Conservation (phyloP, 2,329 filamentous ascomycete genomes). For the Didymella lethalis region DNA sequence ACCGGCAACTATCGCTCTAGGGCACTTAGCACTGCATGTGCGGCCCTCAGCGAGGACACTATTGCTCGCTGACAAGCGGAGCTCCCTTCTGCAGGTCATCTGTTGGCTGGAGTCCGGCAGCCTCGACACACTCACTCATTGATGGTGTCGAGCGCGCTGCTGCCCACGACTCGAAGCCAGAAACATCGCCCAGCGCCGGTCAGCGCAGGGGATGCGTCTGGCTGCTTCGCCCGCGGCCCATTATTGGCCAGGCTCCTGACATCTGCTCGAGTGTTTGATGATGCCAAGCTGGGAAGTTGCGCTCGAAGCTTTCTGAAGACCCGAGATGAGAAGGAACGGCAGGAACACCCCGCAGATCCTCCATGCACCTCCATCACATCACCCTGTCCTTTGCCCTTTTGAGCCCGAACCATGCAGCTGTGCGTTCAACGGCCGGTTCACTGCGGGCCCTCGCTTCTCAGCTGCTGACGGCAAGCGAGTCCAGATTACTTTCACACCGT, state of each 20-base stretch:
- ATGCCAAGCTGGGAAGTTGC: conserved; percentile 6
- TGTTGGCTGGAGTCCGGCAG: conserved; percentile 5
- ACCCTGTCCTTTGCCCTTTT: conserved; percentile 3
- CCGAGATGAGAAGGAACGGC: conserved; percentile 14
- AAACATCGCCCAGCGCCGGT: conserved; percentile 4
- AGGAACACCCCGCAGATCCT: conserved; percentile 20
- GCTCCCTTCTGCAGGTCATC: conserved; percentile 16
- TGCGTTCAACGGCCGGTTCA: conserved; percentile 18
- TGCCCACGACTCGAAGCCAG: conserved; percentile 8
- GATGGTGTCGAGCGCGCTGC: conserved; percentile 11
- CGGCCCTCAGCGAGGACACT: conserved; percentile 11
- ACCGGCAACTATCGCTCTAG: conserved; percentile 18
- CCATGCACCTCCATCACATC: conserved; percentile 13
- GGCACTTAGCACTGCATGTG: conserved; percentile 12
- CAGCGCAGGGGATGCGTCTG: background rate
- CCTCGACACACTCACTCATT: conserved; percentile 9
- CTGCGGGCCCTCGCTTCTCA: conserved; percentile 8
- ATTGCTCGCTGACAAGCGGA: conserved; percentile 15
- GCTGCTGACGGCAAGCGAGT: conserved; percentile 4
- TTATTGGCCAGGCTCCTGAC: conserved; percentile 13
- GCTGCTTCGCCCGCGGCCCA: conserved; percentile 1
- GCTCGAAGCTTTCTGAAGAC: conserved; percentile 19
- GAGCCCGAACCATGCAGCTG: conserved; percentile 20
- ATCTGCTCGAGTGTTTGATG: conserved; percentile 14
- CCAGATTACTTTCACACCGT: conserved; percentile 14